phyloP scores from a whole-genome alignment of 176 grass and related monocot genomes.

The Olyra latifolia region DNA sequence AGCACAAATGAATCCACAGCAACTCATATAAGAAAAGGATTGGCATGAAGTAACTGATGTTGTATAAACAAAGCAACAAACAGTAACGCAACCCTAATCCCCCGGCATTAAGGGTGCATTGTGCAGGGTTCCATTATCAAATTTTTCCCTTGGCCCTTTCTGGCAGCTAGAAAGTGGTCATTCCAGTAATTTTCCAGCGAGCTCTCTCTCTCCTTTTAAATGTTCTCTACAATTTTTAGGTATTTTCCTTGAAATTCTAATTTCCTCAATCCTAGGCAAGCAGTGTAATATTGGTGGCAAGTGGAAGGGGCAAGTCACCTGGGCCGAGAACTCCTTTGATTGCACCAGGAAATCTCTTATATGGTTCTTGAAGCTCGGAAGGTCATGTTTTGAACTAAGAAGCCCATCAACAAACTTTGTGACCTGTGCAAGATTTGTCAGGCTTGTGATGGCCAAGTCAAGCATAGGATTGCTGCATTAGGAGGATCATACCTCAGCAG shows the following conservation, averaged over 20 bases:
- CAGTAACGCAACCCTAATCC: background rate
- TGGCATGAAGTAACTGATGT: background rate
- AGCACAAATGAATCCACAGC: background rate
- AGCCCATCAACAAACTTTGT: conserved; percentile 91
- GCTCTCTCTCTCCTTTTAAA: background rate
- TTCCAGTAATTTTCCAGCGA: background rate
- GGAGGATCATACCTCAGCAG: conserved; percentile 54
- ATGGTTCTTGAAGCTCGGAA: conserved; percentile 92
- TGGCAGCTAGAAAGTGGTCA: too few species aligned
- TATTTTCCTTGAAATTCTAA: background rate
- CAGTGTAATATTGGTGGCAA: background rate
- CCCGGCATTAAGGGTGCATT: background rate
- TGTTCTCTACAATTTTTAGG: background rate
- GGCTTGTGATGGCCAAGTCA: background rate
- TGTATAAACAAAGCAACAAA: background rate
- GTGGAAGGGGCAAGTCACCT: conserved; percentile 45
- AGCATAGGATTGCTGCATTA: background rate
- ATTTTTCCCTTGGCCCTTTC: background rate
- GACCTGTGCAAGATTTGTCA: conserved; percentile 52
- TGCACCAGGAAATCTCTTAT: conserved; percentile 96
- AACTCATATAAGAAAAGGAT: conserved; percentile 8
- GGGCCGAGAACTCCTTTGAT: conserved; percentile 97
- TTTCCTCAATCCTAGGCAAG: conserved; percentile 3
- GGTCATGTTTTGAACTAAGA: conserved; percentile 82
- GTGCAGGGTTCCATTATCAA: background rate